phyloP scores from a whole-genome alignment of 805 yeast genomes.

The Dipodascus albidus region DNA sequence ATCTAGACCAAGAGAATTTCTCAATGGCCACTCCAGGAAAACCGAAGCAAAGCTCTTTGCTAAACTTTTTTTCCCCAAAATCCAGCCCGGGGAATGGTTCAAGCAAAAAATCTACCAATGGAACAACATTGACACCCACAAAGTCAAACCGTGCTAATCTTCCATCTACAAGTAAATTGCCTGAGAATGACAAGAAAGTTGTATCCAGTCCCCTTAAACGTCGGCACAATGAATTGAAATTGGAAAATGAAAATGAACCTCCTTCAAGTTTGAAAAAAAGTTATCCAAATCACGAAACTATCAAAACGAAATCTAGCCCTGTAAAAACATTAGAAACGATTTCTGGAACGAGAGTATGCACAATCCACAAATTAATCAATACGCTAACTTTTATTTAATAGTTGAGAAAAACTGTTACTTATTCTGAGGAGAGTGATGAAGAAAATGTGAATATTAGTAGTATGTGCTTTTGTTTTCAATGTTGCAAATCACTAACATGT shows the following conservation, averaged over 20 bases:
- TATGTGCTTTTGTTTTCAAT: background rate
- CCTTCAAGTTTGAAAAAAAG: background rate
- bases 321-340: background rate
- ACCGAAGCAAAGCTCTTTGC: background rate
- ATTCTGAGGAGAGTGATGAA: slow-evolving; percentile 2
- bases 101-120: background rate
- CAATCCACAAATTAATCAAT: background rate
- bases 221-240: slow-evolving; percentile 5
- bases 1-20: background rate
- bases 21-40: background rate
- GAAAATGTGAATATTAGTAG: background rate
- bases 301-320: background rate
- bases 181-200: too few relatives aligned
- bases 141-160: background rate
- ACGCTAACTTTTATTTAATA: background rate
- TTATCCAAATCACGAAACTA: background rate
- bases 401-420: background rate
- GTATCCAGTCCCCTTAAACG: background rate
- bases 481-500: background rate
- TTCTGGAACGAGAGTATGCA: background rate
- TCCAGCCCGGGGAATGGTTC: background rate
- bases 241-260: slow-evolving; percentile 16
- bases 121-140: too few relatives aligned
- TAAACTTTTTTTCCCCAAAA: background rate
- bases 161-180: too few relatives aligned